Percentiles rank a stretch among this genome's conserved stretches.
These are phyloP conservation scores for Boletus tomentosulus DNA, from an alignment of 768 basidiomycete species.

Conservation along the genomic window DNA sequence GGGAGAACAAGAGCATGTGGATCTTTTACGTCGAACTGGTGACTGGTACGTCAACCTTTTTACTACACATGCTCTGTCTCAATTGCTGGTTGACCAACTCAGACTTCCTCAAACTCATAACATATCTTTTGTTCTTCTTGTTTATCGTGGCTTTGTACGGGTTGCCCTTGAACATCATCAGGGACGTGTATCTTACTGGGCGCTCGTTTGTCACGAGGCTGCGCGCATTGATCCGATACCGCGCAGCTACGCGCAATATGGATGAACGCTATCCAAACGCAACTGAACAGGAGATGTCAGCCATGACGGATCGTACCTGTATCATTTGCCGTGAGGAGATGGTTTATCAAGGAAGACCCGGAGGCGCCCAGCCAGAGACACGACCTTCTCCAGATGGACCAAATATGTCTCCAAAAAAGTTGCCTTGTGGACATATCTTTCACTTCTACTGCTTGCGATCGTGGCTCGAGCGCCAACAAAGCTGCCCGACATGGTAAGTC, in stretches of 20 bases:
- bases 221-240: constrained; percentile 86
- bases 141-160: constrained; percentile 94
- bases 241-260: constrained; percentile 94
- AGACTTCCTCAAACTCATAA: constrained; percentile 94
- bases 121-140: constrained; percentile 90
- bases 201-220: constrained; percentile 87
- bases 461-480: constrained; percentile 98
- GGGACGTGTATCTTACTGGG: constrained; percentile 94
- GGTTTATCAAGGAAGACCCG: constrained; percentile 40
- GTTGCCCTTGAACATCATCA: constrained; percentile 91
- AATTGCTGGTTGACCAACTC: constrained; percentile 5
- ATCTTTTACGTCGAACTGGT: constrained; percentile 90
- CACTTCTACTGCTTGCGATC: constrained; percentile 96
- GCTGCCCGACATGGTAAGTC: constrained; percentile 93
- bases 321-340: constrained; percentile 99
- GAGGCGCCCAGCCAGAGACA: constrained; percentile 19
- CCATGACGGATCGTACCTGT: constrained; percentile 86
- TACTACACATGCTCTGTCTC: background rate
- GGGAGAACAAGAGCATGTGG: constrained; percentile 99
- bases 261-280: constrained; percentile 93
- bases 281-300: constrained; percentile 74
- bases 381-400: constrained; percentile 54
- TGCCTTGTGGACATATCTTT: constrained; percentile 96
- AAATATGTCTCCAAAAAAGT: constrained; percentile 93
- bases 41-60: constrained; percentile 57